phyloP scores from a whole-genome alignment of 2,329 filamentous ascomycete genomes.

The Clarireedia homoeocarpa region DNA sequence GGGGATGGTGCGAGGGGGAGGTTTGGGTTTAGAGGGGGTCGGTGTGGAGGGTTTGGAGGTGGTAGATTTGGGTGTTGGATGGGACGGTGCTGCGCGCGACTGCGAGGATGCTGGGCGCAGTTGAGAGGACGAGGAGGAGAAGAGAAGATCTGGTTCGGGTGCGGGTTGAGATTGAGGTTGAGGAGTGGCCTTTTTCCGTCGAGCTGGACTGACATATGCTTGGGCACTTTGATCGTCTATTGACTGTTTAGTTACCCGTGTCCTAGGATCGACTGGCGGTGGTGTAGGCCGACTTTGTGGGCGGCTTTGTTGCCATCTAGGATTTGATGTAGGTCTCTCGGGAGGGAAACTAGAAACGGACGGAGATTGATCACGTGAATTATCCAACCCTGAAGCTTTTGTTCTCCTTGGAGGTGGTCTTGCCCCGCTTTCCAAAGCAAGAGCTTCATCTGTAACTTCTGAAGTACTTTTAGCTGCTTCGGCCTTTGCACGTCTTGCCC shows the following conservation, averaged over 20 bases:
- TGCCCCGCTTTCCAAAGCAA: slow-evolving; percentile 66
- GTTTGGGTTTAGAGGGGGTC: slow-evolving; percentile 38
- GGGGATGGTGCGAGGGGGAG: slow-evolving; percentile 47
- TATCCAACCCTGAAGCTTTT: slow-evolving; percentile 22
- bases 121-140: slow-evolving; percentile 32
- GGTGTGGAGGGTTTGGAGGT: slow-evolving; percentile 36
- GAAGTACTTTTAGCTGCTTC: slow-evolving; percentile 12
- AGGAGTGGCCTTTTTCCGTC: slow-evolving; percentile 59
- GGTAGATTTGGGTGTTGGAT: slow-evolving; percentile 31
- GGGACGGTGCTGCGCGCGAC: slow-evolving; percentile 26
- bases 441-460: slow-evolving; percentile 60
- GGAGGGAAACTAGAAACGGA: slow-evolving; percentile 37
- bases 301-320: slow-evolving; percentile 51
- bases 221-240: slow-evolving; percentile 75
- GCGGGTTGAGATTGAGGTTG: slow-evolving; percentile 30
- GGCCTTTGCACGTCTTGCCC: slow-evolving; percentile 16
- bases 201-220: slow-evolving; percentile 79
- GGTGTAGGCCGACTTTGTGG: slow-evolving; percentile 12
- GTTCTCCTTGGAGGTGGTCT: slow-evolving; percentile 41
- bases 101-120: slow-evolving; percentile 22
- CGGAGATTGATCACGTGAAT: slow-evolving; percentile 42
- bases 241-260: slow-evolving; percentile 62
- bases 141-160: slow-evolving; percentile 57
- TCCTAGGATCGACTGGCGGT: slow-evolving; percentile 39
- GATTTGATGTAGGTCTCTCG: slow-evolving; percentile 38